These are phyloP conservation scores for Baorangia bicolor DNA, from an alignment of 768 basidiomycete species.

Conservation along the genomic window DNA sequence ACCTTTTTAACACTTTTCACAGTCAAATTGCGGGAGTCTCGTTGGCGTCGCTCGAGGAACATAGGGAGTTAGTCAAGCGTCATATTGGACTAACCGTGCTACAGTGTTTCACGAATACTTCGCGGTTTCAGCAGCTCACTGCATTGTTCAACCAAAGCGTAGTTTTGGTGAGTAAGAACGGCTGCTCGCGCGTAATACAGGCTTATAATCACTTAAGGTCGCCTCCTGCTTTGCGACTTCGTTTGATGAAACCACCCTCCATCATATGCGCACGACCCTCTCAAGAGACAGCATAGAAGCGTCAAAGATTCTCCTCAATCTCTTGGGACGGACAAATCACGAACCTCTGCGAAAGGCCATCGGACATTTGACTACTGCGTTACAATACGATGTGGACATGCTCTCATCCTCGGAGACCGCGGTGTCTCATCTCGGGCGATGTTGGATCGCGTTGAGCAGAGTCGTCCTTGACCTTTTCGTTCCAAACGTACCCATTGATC, in stretches of 20 bases:
- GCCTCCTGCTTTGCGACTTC: constrained; percentile 44
- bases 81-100: constrained; percentile 39
- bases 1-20: constrained; percentile 1
- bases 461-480: constrained; percentile 71
- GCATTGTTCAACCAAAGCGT: constrained; percentile 42
- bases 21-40: constrained; percentile 46
- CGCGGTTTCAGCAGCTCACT: constrained; percentile 44
- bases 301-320: constrained; percentile 26
- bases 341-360: constrained; percentile 37
- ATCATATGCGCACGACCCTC: constrained; percentile 8
- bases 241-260: constrained; percentile 30
- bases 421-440: constrained; percentile 40
- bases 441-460: constrained; percentile 62
- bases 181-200: background rate
- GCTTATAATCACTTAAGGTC: constrained; percentile 35
- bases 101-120: constrained; percentile 36
- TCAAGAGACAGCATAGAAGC: constrained; percentile 15
- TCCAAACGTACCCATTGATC: constrained; percentile 85
- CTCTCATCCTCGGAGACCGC: constrained; percentile 18
- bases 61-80: constrained; percentile 39
- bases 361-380: constrained; percentile 28
- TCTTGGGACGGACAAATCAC: constrained; percentile 36
- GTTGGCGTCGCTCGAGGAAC: constrained; percentile 38
- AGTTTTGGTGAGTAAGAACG: constrained; percentile 38
- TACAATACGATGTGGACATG: constrained; percentile 18